A percentile compares a stretch with the other conserved stretches of the same genome.
phyloP scores from a whole-genome alignment of 2,329 filamentous ascomycete species.

The Claviceps sp. region DNA sequence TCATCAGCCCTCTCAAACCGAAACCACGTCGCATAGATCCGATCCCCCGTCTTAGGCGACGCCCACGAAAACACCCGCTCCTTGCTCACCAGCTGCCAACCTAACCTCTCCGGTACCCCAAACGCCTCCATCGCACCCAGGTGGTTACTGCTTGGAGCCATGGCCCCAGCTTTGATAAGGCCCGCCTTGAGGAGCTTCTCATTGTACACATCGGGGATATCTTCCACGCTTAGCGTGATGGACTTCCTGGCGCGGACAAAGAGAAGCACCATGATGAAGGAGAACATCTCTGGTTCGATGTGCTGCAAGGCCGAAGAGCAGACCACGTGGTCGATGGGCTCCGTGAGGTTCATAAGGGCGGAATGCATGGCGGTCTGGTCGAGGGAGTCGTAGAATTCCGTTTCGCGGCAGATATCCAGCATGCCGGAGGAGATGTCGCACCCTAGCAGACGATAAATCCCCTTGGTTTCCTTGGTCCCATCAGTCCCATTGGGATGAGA shows the following conservation, averaged over 20 bases:
- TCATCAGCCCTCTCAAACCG: neutral
- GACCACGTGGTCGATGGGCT: neutral
- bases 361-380: neutral
- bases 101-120: neutral
- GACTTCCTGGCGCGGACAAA: neutral
- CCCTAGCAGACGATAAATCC: neutral
- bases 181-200: neutral
- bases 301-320: neutral
- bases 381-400: neutral
- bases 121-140: neutral
- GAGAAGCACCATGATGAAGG: neutral
- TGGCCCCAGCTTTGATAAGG: too few species aligned
- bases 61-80: neutral
- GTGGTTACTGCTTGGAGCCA: neutral
- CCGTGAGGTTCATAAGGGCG: neutral
- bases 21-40: neutral
- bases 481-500: too few species aligned
- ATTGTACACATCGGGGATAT: neutral
- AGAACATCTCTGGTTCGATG: neutral
- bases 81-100: neutral
- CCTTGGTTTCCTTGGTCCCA: neutral
- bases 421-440: slow-evolving; percentile 1
- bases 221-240: slow-evolving; percentile 1
- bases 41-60: neutral
- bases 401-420: neutral